Evolutionary conservation across 805 yeast genomes (phyloP), one percentile per base, ranked within the genome.

Genomic region (Jamesozyma gamospora): DNA sequence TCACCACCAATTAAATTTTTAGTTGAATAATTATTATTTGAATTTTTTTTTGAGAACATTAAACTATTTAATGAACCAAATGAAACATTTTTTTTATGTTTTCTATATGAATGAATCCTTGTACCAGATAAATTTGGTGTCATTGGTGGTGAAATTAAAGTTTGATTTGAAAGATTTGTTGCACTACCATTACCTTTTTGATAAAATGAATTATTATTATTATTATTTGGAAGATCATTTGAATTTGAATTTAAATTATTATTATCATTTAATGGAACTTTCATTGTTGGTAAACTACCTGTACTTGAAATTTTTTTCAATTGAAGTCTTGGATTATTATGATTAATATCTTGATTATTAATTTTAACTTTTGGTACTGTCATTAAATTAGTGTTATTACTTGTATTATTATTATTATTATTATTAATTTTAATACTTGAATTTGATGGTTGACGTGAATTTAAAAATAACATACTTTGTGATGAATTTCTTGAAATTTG

Each of bases 61-160:
- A 58, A 47, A 41, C 60, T 56, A 40, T 58, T 59, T 41, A 59
- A 41, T 1, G 64, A 59, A 37, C 60, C 52, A 35, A 59, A 59
- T 0, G 64, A 59, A 2, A 58, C 63, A 32, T 55, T 58, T 37
- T 59, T 59, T 37, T 54, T 55, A 37, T 59, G 64, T 30, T 52
- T 59, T 41, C 63, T 48, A 4, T 52, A 42, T 9, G 58, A 53
- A 32, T 56, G 60, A 4, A 53, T 49, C 38, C 59, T 51, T 8
- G 50, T 11, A 12, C 15, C 26, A 16, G 26, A 11, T 10, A 13
- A 5, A 14, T 6, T 4, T 2, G 33, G 33, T 10, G 26, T 24
- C 9, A 29, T 24, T 2, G 41, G 8, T 9, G 17, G 36, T 14
- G 26, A 11, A 11, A 32, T 19, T 44, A 4, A n/a, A 9, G 34